Evolutionary conservation across 768 basidiomycete species (phyloP).

Genomic region (Sistotremastrum suecicum): DNA sequence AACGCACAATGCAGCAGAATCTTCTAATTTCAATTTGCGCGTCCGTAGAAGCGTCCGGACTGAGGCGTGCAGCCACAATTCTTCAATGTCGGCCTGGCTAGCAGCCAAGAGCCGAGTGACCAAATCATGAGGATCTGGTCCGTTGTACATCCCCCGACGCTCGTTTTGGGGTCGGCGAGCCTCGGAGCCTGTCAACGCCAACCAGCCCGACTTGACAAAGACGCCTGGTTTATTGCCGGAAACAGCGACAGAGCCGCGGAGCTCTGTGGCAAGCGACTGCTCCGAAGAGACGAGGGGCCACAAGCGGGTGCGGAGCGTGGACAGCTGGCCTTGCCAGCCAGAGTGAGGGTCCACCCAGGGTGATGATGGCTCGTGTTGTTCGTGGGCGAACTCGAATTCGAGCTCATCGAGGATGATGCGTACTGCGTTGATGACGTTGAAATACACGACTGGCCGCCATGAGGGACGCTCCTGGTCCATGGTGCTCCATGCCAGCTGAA

Average conservation of each 20-base stretch:
- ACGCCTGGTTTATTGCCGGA: slow-evolving; percentile 47
- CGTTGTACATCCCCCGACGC: slow-evolving; percentile 7
- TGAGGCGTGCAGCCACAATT: slow-evolving; percentile 58
- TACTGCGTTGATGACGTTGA: slow-evolving; percentile 71
- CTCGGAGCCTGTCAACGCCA: slow-evolving; percentile 19
- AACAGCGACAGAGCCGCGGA: slow-evolving; percentile 50
- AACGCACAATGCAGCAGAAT: slow-evolving; percentile 62
- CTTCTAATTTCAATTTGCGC: slow-evolving; percentile 54
- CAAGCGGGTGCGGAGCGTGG: slow-evolving; percentile 37
- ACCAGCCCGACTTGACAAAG: slow-evolving; percentile 63
- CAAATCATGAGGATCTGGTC: slow-evolving; percentile 26
- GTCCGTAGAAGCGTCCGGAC: slow-evolving; percentile 42
- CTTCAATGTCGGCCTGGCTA: slow-evolving; percentile 36
- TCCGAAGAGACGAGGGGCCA: slow-evolving; percentile 55
- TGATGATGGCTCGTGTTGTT: too few relatives aligned
- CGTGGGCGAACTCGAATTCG: slow-evolving; percentile 33
- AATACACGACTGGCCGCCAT: slow-evolving; percentile 72
- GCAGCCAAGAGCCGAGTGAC: slow-evolving; percentile 41
- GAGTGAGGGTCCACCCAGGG: slow-evolving; percentile 13
- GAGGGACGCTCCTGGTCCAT: slow-evolving; percentile 58
- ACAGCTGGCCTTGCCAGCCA: slow-evolving; percentile 30
- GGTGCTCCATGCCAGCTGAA: slow-evolving; percentile 65
- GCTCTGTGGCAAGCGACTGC: slow-evolving; percentile 49
- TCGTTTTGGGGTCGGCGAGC: neutral
- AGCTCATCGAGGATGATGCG: slow-evolving; percentile 62